Conservation (phyloP, 2,329 filamentous ascomycete species). For the Sphaerulina vaccinii region DNA sequence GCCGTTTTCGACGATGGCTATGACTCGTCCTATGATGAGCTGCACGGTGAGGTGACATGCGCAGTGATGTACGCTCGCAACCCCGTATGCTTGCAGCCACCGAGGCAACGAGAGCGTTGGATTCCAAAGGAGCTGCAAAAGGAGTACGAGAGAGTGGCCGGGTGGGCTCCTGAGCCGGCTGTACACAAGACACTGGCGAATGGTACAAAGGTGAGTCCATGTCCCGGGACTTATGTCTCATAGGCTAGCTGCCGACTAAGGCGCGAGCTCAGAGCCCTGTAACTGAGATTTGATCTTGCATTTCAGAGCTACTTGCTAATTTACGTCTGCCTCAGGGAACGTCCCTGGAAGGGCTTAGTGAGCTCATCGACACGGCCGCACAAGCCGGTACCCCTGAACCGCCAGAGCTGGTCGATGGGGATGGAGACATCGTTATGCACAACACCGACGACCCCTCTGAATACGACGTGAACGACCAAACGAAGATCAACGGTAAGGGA, state of each 20-base stretch:
- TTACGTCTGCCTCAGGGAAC: too few relatives aligned
- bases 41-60: constrained; percentile 27
- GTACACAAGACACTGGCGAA: too few relatives aligned
- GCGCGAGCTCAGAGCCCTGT: too few relatives aligned
- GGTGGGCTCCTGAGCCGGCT: constrained; percentile 14
- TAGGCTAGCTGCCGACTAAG: too few relatives aligned
- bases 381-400: constrained; percentile 15
- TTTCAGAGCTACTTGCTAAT: too few relatives aligned
- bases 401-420: constrained; percentile 44
- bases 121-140: constrained; percentile 3
- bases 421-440: constrained; percentile 37
- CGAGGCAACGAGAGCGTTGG: constrained; percentile 20
- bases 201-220: too few relatives aligned
- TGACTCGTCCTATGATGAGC: constrained; percentile 22
- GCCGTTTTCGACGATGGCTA: constrained; percentile 18
- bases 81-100: constrained; percentile 21
- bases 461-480: constrained; percentile 39
- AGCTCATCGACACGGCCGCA: constrained; percentile 8
- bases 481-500: constrained; percentile 22
- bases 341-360: too few relatives aligned
- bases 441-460: constrained; percentile 27
- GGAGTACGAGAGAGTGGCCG: constrained; percentile 2
- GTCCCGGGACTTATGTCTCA: too few relatives aligned
- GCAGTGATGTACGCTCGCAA: constrained; percentile 31
- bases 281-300: background rate